Evolutionary conservation across 2,329 filamentous ascomycete species (phyloP), one percentile per base, ranked within the genome.

Genomic region (Ophiostoma piceae): DNA sequence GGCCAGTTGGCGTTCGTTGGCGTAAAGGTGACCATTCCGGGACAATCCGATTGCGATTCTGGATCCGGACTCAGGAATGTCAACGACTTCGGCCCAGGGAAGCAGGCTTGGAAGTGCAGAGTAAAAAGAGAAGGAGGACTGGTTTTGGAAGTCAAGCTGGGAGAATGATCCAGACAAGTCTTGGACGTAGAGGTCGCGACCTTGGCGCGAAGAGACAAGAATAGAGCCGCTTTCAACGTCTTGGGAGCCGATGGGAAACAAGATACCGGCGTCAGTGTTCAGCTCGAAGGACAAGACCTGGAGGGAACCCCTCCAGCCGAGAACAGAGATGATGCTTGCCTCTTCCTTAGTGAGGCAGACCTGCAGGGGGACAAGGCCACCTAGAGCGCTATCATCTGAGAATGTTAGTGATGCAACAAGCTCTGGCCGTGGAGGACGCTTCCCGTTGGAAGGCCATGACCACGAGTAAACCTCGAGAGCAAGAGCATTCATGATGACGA

Each of bases 11-110:
- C 85, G 87, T 2, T 89, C 87, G 76, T 94, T 91, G 57, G 90
- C 92, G 77, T 91, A 96, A 0, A 99, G 82, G 69, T 90, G 84
- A 0, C 95, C 95, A 69, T 87, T 90, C 66, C 87, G 85, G 3
- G 92, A 90, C 73, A 97, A 80, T 1, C 92, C 91, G 75, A 87
- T 80, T 2, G 81, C 82, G 62, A 85, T 75, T 75, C 3, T 77
- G 37, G 26, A 78, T 7, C 81, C 79, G 7, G 80, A 75, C 67
- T 69, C 66, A 41, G 39, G 62, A 11, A 57, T 19, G 5, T 81
- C 79, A 70, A 80, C 77, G 3, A 85, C 77, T 74, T 85, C 82
- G 47, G 81, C 82, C 83, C 84, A 87, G 0, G 85, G 85, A 6
- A 87, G 79, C 62, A 84, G 80, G 3, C 75, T 75, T 1, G 80